A percentile compares a stretch with the other conserved stretches of the same genome.
phyloP scores from a whole-genome alignment of 352 stramenopile species.

The Phytophthora pluvialis region DNA sequence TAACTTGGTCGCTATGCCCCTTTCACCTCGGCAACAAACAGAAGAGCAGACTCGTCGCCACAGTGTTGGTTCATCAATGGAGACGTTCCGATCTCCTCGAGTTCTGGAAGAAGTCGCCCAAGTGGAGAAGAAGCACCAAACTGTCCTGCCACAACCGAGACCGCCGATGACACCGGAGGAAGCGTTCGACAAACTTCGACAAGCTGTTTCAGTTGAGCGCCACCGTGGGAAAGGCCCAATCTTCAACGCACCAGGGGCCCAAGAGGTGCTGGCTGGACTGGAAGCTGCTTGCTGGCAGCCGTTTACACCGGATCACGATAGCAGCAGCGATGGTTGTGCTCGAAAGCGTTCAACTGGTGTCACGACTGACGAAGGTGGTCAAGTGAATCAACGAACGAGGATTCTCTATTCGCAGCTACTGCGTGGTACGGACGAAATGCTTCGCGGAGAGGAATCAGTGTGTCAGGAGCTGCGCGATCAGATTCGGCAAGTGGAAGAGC shows the following conservation, averaged over 20 bases:
- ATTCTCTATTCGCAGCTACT: conserved; percentile 47
- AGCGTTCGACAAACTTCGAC: conserved; percentile 37
- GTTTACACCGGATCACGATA: conserved; percentile 1
- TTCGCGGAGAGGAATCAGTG: conserved; percentile 28
- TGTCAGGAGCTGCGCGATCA: conserved; percentile 25
- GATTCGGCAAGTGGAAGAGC: conserved; percentile 30
- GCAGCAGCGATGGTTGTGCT: background rate
- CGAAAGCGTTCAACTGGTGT: background rate
- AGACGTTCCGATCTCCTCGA: conserved; percentile 40
- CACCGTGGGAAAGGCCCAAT: background rate
- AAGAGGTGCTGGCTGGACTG: conserved; percentile 34
- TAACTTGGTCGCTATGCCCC: conserved; percentile 13
- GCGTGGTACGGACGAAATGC: conserved; percentile 34
- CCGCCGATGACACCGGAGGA: conserved; percentile 35
- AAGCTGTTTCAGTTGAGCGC: conserved; percentile 5
- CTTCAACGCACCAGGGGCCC: conserved; percentile 8
- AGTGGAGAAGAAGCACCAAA: conserved; percentile 32
- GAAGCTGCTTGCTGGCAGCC: conserved; percentile 48
- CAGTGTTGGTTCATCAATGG: background rate
- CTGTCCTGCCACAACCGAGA: background rate
- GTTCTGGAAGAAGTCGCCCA: conserved; percentile 42
- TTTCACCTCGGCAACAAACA: conserved; percentile 1
- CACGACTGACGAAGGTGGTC: background rate
- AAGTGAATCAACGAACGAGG: conserved; percentile 3
- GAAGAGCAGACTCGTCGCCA: conserved; percentile 5